These are phyloP conservation scores for Talaromyces ruber DNA, from an alignment of 495 filamentous ascomycete genomes.

Conservation along the genomic window DNA sequence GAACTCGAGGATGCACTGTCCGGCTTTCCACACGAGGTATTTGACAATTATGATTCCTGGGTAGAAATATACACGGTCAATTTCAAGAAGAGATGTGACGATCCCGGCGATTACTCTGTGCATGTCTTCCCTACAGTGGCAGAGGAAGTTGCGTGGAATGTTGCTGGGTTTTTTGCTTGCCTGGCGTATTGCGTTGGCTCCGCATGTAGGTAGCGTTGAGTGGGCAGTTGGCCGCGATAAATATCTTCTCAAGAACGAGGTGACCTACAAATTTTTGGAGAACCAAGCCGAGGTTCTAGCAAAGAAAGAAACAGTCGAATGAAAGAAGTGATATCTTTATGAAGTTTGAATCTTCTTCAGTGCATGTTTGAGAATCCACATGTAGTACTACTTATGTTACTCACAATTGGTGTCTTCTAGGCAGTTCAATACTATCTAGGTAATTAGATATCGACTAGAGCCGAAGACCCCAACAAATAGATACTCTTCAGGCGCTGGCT, in stretches of 20 bases:
- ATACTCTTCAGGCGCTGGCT: no score
- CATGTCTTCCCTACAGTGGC: slow-evolving; percentile 5
- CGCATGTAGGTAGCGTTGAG: slow-evolving; percentile 12
- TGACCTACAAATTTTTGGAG: slow-evolving; percentile 10
- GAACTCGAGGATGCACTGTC: slow-evolving; percentile 8
- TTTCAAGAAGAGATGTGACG: slow-evolving; percentile 9
- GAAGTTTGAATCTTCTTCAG: no score
- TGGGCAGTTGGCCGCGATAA: slow-evolving; percentile 5
- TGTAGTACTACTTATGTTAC: no score
- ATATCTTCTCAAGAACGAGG: slow-evolving; percentile 9
- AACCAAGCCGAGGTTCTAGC: slow-evolving; percentile 9
- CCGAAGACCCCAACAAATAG: no score
- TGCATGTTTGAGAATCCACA: no score
- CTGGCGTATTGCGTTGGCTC: slow-evolving; percentile 15
- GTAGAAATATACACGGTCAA: slow-evolving; percentile 11
- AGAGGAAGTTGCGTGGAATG: slow-evolving; percentile 16
- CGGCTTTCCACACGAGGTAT: slow-evolving; percentile 7
- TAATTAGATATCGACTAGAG: no score
- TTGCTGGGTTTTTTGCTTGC: slow-evolving; percentile 17
- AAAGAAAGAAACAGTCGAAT: slow-evolving; percentile 30
- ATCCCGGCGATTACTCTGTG: slow-evolving; percentile 4
- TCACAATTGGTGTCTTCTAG: no score
- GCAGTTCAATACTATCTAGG: no score
- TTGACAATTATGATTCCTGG: slow-evolving; percentile 13
- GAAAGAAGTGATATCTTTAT: no score